Conservation (phyloP, 352 stramenopile genomes). For the Pythium rishiriense region DNA sequence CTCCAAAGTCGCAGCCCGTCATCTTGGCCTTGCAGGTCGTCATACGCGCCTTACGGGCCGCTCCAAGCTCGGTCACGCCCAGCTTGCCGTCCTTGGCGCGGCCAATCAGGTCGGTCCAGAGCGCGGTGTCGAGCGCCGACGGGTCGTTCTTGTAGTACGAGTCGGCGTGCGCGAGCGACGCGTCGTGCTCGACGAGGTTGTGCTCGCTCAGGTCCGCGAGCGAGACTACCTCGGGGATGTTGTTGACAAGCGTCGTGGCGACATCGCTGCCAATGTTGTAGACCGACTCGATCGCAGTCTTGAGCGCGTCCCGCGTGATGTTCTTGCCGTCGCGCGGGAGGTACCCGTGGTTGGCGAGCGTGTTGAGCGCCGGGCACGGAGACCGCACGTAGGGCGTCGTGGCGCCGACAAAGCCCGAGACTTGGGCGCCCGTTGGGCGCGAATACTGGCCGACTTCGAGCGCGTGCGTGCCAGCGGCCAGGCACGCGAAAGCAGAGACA, state of each 20-base stretch:
- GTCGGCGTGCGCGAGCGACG: slow-evolving; percentile 45
- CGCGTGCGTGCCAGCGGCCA: neutral
- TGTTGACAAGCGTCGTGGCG: slow-evolving; percentile 15
- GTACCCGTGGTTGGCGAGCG: slow-evolving; percentile 42
- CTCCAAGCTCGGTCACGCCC: slow-evolving; percentile 8
- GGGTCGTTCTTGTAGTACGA: slow-evolving; percentile 37
- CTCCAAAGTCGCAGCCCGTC: neutral
- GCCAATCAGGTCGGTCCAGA: slow-evolving; percentile 32
- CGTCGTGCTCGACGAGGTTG: slow-evolving; percentile 54
- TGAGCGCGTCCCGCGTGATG: slow-evolving; percentile 23
- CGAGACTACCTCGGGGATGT: slow-evolving; percentile 17
- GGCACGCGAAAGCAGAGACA: slow-evolving; percentile 11
- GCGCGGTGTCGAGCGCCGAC: neutral
- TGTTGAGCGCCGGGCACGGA: slow-evolving; percentile 40
- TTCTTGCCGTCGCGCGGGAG: slow-evolving; percentile 46
- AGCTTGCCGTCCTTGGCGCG: slow-evolving; percentile 9
- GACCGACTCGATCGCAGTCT: slow-evolving; percentile 16
- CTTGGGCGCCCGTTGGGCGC: slow-evolving; percentile 20
- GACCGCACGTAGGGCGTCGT: slow-evolving; percentile 28
- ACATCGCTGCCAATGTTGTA: slow-evolving; percentile 25
- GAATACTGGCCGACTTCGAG: slow-evolving; percentile 25
- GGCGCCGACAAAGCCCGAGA: slow-evolving; percentile 21
- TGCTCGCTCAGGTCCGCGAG: slow-evolving; percentile 41
- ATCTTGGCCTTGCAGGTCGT: neutral
- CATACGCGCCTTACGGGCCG: slow-evolving; percentile 3